Conservation (phyloP, 441 rosid genomes). For the Gossypium gossypioides region DNA sequence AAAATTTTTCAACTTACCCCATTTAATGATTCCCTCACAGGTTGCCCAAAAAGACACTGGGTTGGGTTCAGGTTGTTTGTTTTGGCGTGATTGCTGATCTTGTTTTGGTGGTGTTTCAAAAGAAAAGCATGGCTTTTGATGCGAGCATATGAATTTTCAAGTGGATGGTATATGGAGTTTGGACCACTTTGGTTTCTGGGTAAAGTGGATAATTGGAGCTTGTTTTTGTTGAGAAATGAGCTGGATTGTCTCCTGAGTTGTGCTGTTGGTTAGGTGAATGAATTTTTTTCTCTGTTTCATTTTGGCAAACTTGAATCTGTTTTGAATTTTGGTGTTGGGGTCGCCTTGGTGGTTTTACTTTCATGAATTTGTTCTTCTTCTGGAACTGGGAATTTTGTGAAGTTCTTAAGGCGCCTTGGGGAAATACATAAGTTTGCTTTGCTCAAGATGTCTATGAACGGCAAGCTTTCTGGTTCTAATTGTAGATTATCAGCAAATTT, state of each 20-base stretch:
- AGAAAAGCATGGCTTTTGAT: conserved; percentile 17
- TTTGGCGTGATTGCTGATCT: conserved; percentile 38
- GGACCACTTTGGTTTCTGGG: conserved; percentile 27
- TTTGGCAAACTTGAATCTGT: conserved; percentile 9
- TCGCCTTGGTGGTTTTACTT: conserved; percentile 17
- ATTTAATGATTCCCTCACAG: conserved; percentile 44
- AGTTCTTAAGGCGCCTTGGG: conserved; percentile 28
- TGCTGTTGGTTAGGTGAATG: not conserved
- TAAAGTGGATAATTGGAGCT: conserved; percentile 9
- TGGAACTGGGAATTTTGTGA: conserved; percentile 32
- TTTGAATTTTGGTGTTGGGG: conserved; percentile 22
- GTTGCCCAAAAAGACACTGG: conserved; percentile 33
- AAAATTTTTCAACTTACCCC: conserved; percentile 25
- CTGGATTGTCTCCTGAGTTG: conserved; percentile 14
- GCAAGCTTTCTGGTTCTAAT: conserved; percentile 42
- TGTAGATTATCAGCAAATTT: conserved; percentile 31
- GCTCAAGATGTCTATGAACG: conserved; percentile 49
- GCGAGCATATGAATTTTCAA: not conserved
- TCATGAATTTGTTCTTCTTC: conserved; percentile 36
- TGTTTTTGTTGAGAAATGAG: conserved; percentile 21
- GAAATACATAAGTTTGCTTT: conserved; percentile 30
- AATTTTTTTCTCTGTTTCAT: not conserved
- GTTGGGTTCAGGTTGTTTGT: conserved; percentile 34
- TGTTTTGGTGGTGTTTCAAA: conserved; percentile 19
- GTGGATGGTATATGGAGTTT: conserved; percentile 10